Conservation (phyloP, 306 rosid species). For the Trifolium repens region DNA sequence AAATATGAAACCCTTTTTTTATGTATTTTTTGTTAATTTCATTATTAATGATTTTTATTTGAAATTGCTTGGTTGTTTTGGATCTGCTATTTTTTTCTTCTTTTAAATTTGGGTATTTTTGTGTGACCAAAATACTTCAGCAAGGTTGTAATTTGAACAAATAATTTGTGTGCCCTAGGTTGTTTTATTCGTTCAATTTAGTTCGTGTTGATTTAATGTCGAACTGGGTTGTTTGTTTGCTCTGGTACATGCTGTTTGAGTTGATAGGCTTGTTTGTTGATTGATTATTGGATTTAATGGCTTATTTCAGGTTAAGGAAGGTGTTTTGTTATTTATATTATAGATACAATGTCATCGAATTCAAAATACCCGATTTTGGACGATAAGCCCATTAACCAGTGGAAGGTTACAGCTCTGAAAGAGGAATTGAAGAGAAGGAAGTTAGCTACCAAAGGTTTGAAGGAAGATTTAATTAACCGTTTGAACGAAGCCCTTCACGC, state of each 20-base stretch:
- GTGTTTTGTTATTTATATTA: conserved; percentile 46
- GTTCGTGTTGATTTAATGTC: conserved; percentile 4
- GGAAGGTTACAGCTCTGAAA: conserved; percentile 89
- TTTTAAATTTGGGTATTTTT: background rate
- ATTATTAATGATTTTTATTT: background rate
- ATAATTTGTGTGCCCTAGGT: background rate
- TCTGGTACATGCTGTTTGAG: background rate
- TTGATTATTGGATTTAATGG: conserved; percentile 15
- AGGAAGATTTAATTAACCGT: conserved; percentile 86
- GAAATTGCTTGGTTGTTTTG: conserved; percentile 13
- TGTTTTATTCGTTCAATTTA: background rate
- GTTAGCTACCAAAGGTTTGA: conserved; percentile 74
- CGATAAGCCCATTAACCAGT: conserved; percentile 80
- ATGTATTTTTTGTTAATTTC: background rate
- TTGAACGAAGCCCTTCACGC: conserved; percentile 72
- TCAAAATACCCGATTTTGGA: conserved; percentile 71
- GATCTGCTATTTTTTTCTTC: background rate
- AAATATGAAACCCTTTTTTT: background rate
- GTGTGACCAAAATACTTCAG: background rate
- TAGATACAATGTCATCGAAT: conserved; percentile 67
- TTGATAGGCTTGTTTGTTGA: conserved; percentile 16
- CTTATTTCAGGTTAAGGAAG: conserved; percentile 48
- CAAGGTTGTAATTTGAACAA: conserved; percentile 12
- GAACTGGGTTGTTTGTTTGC: background rate
- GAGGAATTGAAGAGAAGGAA: conserved; percentile 90